A percentile compares a stretch with the other conserved stretches of the same genome.
Evolutionary conservation across 2,329 filamentous ascomycete genomes (phyloP).

Genomic region (Aaosphaeria arxii): DNA sequence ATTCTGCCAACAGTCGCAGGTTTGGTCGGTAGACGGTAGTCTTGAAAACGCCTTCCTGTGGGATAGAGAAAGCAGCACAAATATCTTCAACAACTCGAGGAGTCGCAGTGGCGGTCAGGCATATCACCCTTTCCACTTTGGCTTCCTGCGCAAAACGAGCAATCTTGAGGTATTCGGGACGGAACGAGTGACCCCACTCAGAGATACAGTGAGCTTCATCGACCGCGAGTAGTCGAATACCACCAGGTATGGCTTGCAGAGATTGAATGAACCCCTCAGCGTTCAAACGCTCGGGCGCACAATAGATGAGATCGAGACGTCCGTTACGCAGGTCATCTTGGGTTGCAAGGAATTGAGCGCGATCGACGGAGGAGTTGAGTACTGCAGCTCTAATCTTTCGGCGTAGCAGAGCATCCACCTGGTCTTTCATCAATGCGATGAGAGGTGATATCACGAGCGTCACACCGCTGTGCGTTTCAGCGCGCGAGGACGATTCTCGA

Average conservation of each 20-base stretch:
- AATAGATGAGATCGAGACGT: slow-evolving; percentile 78
- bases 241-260: slow-evolving; percentile 64
- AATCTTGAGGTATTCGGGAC: slow-evolving; percentile 84
- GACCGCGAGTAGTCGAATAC: slow-evolving; percentile 81
- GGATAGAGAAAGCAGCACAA: slow-evolving; percentile 87
- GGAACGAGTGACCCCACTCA: slow-evolving; percentile 96
- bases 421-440: slow-evolving; percentile 93
- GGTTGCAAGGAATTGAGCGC: slow-evolving; percentile 58
- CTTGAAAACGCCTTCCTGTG: slow-evolving; percentile 56
- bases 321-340: slow-evolving; percentile 62
- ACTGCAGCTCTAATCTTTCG: slow-evolving; percentile 74
- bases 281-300: slow-evolving; percentile 94
- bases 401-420: slow-evolving; percentile 73
- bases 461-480: slow-evolving; percentile 69
- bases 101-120: slow-evolving; percentile 88
- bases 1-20: slow-evolving; percentile 54
- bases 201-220: slow-evolving; percentile 96
- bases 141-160: slow-evolving; percentile 72
- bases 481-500: slow-evolving; percentile 13
- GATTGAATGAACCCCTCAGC: slow-evolving; percentile 64
- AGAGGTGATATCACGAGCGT: slow-evolving; percentile 90
- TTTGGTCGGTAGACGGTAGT: slow-evolving; percentile 60
- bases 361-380: slow-evolving; percentile 62
- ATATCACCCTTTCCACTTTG: slow-evolving; percentile 72
- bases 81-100: slow-evolving; percentile 70